phyloP scores from a whole-genome alignment of 768 basidiomycete species.

The Suillus brevipes region DNA sequence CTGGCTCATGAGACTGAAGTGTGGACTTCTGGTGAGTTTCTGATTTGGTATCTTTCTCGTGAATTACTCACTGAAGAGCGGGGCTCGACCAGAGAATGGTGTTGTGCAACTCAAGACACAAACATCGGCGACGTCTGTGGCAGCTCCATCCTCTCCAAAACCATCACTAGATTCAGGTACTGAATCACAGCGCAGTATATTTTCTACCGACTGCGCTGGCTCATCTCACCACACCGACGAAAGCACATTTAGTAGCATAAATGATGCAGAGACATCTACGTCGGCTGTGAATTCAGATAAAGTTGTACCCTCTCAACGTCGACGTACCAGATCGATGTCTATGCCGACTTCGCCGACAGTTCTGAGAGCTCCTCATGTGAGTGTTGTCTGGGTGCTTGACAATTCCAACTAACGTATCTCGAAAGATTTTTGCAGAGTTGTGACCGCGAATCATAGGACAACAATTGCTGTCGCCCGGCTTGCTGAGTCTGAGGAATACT shows the following conservation, averaged over 20 bases:
- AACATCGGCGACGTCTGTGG: not conserved
- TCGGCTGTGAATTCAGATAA: not conserved
- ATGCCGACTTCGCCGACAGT: constrained; percentile 20
- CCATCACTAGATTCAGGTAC: not conserved
- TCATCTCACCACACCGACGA: not conserved
- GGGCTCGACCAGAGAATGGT: constrained; percentile 14
- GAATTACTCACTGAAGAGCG: constrained; percentile 2
- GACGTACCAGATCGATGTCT: constrained; percentile 31
- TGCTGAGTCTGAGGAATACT: not conserved
- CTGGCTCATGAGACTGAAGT: constrained; percentile 31
- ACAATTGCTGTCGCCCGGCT: not conserved
- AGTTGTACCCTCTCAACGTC: constrained; percentile 14
- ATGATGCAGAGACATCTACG: not conserved
- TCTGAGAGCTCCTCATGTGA: constrained; percentile 9
- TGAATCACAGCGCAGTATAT: not conserved
- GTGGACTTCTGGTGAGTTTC: constrained; percentile 23
- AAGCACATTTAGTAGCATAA: not conserved
- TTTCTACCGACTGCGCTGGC: not conserved
- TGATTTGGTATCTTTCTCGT: not conserved
- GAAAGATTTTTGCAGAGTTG: constrained; percentile 15
- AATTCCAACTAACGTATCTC: not conserved
- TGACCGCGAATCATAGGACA: not conserved
- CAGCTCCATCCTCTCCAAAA: not conserved
- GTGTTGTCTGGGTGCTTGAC: not conserved
- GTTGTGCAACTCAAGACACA: constrained; percentile 16